Percentiles rank a stretch among this genome's conserved stretches.
Conservation (phyloP, 805 yeast genomes). For the Zygoascus bituminiphila region DNA sequence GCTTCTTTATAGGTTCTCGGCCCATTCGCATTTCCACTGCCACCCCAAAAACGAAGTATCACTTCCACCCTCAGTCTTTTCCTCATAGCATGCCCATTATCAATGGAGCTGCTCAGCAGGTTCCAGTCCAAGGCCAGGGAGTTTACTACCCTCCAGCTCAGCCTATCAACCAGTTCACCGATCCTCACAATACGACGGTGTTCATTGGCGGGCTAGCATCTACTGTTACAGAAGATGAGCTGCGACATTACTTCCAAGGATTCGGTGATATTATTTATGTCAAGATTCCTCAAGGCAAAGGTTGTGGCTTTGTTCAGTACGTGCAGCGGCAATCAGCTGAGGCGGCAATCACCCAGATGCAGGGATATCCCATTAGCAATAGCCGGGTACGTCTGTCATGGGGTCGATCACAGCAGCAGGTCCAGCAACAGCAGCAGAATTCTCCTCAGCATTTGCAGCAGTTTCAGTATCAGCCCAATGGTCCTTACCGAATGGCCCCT, state of each 20-base stretch:
- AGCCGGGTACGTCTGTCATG: slow-evolving; percentile 77
- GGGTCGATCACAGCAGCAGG: slow-evolving; percentile 54
- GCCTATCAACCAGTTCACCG: slow-evolving; percentile 51
- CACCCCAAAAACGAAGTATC: slow-evolving; percentile 40
- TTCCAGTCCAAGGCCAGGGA: slow-evolving; percentile 13
- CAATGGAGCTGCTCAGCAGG: background rate
- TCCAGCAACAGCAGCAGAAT: slow-evolving; percentile 3
- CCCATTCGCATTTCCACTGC: slow-evolving; percentile 74
- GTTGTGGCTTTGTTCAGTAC: slow-evolving; percentile 85
- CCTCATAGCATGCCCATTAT: slow-evolving; percentile 12
- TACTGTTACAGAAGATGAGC: slow-evolving; percentile 47
- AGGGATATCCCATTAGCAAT: slow-evolving; percentile 81
- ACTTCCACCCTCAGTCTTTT: background rate
- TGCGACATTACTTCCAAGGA: slow-evolving; percentile 50
- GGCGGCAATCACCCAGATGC: slow-evolving; percentile 76
- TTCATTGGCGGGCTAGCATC: slow-evolving; percentile 71
- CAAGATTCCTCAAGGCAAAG: slow-evolving; percentile 64
- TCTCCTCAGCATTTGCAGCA: slow-evolving; percentile 5
- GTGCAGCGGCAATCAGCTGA: slow-evolving; percentile 75
- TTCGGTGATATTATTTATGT: slow-evolving; percentile 62
- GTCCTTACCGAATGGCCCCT: slow-evolving; percentile 28
- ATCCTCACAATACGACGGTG: slow-evolving; percentile 74
- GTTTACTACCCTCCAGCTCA: slow-evolving; percentile 19
- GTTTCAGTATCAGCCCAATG: slow-evolving; percentile 15
- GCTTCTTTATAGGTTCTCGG: slow-evolving; percentile 58